Evolutionary conservation across 1,139 yeast genomes (phyloP), one percentile per base, ranked within the genome.

Genomic region (Diutina rugosa): DNA sequence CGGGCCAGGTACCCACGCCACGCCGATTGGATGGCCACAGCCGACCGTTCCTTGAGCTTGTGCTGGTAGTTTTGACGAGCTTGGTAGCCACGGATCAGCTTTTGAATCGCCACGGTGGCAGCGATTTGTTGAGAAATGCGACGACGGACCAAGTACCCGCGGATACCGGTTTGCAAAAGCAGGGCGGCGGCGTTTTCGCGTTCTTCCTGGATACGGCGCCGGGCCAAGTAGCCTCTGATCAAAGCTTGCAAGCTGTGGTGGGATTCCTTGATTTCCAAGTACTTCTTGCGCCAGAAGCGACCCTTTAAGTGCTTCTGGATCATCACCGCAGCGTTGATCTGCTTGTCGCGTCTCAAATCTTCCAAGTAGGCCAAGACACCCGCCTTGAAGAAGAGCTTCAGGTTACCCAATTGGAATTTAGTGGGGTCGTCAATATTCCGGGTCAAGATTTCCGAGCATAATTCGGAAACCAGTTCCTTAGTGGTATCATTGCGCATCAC

Each of bases 351-450:
- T 69, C 98, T 84, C 64, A 87, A 72, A 63, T 90, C 90, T 72
- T 93, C 99, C 62, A 93, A 80, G 62, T 85, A 86, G 21, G 98
- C 99, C 66, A 93, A 78, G 78, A 93, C 90, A 65, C 99, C 99
- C 46, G 97, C 96, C 69, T 91, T 90, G 77, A 93, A 93, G 72
- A 93, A 93, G 55, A 93, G 90, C 69, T 93, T 93, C 48, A 97
- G 87, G 64, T 84, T 81, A 72, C 95, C 95, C 61, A 89, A 77
- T 71, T 93, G 98, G 68, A 86, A 91, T 65, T 87, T 88, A 56
- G 77, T 76, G n/a, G 46, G 38, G 62, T 85, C 86, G 41, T 83
- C 79, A 56, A 89, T 82, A 54, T 87, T 81, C 46, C 76, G 72
- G 55, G 75, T 72, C 65, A 93, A 76, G 60, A 93, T 88, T 55